phyloP scores from a whole-genome alignment of 2,329 filamentous ascomycete genomes.

The Calonectria honghensis region DNA sequence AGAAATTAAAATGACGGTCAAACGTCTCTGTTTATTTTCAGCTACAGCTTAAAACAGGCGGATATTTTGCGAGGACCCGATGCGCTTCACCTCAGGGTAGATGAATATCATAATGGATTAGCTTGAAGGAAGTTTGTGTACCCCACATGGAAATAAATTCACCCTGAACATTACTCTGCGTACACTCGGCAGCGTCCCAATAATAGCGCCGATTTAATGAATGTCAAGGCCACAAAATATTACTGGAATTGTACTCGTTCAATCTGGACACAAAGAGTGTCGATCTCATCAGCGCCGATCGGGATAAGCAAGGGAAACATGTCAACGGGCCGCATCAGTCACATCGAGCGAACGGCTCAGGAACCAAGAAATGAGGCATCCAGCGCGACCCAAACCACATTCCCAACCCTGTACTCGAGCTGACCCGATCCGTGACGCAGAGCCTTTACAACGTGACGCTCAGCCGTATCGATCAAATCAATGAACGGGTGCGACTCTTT shows the following conservation, averaged over 20 bases:
- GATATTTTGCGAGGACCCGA: background rate
- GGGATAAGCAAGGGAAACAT: constrained; percentile 34
- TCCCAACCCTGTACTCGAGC: background rate
- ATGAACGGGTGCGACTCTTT: constrained; percentile 80
- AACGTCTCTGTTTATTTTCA: constrained; percentile 44
- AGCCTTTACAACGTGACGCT: constrained; percentile 78
- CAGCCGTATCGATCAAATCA: constrained; percentile 77
- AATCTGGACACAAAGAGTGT: background rate
- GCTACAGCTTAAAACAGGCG: no score
- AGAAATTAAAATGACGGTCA: constrained; percentile 53
- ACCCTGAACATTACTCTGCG: background rate
- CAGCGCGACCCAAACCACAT: background rate
- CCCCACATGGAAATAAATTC: constrained; percentile 19
- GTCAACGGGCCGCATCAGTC: constrained; percentile 45
- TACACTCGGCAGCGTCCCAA: background rate
- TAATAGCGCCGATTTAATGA: background rate
- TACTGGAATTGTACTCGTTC: background rate
- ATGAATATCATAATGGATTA: background rate
- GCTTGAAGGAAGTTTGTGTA: background rate
- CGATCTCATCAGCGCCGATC: background rate
- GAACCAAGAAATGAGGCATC: constrained; percentile 80
- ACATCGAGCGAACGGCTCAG: constrained; percentile 68
- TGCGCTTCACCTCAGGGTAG: background rate
- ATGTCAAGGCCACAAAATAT: background rate
- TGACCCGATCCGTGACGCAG: constrained; percentile 53